These are phyloP conservation scores for Xylariomycetidae sp. DNA, from an alignment of 2,329 filamentous ascomycete species.

Conservation along the genomic window DNA sequence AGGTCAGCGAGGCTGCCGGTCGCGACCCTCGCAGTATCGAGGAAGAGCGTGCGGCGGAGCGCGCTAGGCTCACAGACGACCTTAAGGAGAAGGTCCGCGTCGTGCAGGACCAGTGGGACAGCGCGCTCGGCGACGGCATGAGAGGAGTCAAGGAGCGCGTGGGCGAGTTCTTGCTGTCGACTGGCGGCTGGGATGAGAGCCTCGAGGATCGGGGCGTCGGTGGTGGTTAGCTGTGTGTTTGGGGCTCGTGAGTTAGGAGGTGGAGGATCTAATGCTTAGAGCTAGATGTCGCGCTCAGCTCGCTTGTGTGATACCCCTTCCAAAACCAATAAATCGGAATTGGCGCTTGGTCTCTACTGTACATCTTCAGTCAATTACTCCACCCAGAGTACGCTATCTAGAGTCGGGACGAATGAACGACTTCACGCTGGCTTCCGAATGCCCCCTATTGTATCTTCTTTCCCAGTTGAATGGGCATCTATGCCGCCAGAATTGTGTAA, in stretches of 20 bases:
- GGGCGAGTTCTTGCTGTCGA: conserved; percentile 63
- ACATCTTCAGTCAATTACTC: too few relatives aligned
- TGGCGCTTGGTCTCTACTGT: too few relatives aligned
- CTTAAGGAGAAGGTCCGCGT: conserved; percentile 88
- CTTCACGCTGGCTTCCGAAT: too few relatives aligned
- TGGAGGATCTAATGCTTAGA: conserved; percentile 4
- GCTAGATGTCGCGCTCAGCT: neutral
- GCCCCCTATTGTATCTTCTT: too few relatives aligned
- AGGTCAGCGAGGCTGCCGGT: conserved; percentile 55
- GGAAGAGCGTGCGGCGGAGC: conserved; percentile 60
- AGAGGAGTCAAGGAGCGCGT: conserved; percentile 68
- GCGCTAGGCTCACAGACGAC: conserved; percentile 68
- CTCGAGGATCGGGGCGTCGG: conserved; percentile 54
- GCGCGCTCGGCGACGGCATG: conserved; percentile 75
- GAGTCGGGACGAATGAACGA: too few relatives aligned
- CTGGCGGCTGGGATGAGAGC: conserved; percentile 84
- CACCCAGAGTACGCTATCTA: too few relatives aligned
- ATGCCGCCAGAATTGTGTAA: too few relatives aligned
- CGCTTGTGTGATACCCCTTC: conserved; percentile 11
- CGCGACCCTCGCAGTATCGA: conserved; percentile 33
- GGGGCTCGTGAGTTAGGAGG: conserved; percentile 9
- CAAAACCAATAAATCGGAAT: too few relatives aligned
- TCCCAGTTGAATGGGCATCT: too few relatives aligned
- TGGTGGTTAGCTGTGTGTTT: conserved; percentile 33
- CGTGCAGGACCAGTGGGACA: conserved; percentile 86